Conservation (phyloP, 768 basidiomycete genomes). For the Russula emetica region DNA sequence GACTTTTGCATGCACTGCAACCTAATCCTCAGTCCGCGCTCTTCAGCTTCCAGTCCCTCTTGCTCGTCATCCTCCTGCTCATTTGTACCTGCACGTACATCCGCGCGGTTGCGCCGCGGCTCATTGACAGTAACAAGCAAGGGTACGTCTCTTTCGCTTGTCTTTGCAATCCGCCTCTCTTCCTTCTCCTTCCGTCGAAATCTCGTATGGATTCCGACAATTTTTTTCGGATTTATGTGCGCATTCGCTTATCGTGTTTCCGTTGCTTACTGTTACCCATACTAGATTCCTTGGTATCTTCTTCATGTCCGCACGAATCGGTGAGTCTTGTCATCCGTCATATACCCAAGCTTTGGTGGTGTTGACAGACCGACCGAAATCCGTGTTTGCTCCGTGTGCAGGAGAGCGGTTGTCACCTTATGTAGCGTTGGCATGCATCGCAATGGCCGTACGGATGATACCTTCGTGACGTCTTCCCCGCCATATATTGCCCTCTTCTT, state of each 20-base stretch:
- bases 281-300: too few species aligned
- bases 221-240: conserved; percentile 83
- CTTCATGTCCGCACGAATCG: conserved; percentile 95
- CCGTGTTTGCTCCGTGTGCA: conserved; percentile 32
- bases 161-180: neutral
- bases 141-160: conserved; percentile 57
- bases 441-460: conserved; percentile 84
- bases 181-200: neutral
- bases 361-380: neutral
- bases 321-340: conserved; percentile 40
- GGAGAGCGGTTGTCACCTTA: conserved; percentile 96
- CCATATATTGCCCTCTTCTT: too few species aligned
- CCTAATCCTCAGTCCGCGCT: too few species aligned
- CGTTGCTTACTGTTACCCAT: too few species aligned
- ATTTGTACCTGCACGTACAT: conserved; percentile 98
- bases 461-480: conserved; percentile 35
- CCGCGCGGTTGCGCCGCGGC: conserved; percentile 80
- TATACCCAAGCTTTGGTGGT: neutral
- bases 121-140: conserved; percentile 91
- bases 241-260: too few species aligned
- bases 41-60: conserved; percentile 95
- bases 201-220: too few species aligned
- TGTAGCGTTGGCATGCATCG: conserved; percentile 89
- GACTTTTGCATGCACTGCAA: too few species aligned
- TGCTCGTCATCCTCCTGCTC: conserved; percentile 87